These are phyloP conservation scores for Kodamaea laetipori DNA, from an alignment of 805 yeast genomes.

Conservation along the genomic window DNA sequence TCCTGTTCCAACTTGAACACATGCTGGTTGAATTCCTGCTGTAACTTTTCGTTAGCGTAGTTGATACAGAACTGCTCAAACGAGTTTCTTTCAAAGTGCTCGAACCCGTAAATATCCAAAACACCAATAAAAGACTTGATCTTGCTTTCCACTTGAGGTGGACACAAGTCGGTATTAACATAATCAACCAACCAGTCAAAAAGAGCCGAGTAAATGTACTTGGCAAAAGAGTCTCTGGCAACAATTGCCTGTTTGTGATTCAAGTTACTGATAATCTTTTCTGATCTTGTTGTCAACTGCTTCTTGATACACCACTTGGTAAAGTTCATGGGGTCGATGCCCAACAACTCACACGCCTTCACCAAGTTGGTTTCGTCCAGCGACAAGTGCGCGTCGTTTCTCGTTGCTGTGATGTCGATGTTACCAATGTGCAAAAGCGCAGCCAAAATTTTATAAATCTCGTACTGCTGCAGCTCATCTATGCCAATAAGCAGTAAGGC, in stretches of 20 bases:
- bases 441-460: conserved; percentile 78
- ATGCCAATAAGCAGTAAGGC: conserved; percentile 85
- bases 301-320: conserved; percentile 92
- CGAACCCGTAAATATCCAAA: conserved; percentile 95
- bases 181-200: conserved; percentile 94
- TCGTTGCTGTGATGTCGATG: conserved; percentile 79
- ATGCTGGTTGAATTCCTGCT: conserved; percentile 96
- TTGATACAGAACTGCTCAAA: conserved; percentile 97
- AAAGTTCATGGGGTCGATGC: conserved; percentile 70
- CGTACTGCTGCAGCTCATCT: conserved; percentile 53
- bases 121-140: conserved; percentile 87
- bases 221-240: conserved; percentile 96
- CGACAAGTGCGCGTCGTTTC: conserved; percentile 77
- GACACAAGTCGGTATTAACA: conserved; percentile 80
- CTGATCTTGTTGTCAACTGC: conserved; percentile 89
- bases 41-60: conserved; percentile 94
- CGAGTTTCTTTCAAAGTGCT: conserved; percentile 90
- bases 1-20: conserved; percentile 97
- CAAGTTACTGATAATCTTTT: conserved; percentile 83
- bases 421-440: conserved; percentile 93
- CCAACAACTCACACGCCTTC: conserved; percentile 81
- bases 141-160: conserved; percentile 61
- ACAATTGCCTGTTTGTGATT: conserved; percentile 83
- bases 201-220: conserved; percentile 86
- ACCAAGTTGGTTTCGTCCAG: conserved; percentile 85